These are phyloP conservation scores for Sporothrix brasiliensis DNA, from an alignment of 2,329 filamentous ascomycete species.

Conservation along the genomic window DNA sequence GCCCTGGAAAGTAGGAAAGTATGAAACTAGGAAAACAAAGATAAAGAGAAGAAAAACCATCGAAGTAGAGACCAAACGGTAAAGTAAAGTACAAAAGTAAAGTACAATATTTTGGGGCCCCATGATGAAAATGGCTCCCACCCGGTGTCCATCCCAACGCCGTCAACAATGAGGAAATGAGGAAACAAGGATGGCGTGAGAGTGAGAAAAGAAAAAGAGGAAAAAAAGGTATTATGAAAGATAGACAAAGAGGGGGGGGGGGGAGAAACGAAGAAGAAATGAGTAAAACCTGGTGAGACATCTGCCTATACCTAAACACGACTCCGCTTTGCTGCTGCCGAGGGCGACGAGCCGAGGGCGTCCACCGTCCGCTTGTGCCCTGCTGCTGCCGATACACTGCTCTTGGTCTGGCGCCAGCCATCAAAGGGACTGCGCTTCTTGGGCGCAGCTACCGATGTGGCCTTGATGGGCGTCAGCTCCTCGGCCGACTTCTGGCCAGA, in stretches of 20 bases:
- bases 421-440: constrained; percentile 62
- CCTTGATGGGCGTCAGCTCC: constrained; percentile 49
- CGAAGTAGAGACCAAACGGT: not conserved
- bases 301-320: constrained; percentile 30
- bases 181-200: not conserved
- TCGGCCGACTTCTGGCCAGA: constrained; percentile 55
- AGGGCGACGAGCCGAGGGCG: constrained; percentile 39
- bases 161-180: constrained; percentile 19
- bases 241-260: constrained; percentile 2
- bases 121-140: not conserved
- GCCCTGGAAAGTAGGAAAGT: not conserved
- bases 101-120: not conserved
- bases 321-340: constrained; percentile 48
- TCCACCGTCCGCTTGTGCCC: constrained; percentile 52
- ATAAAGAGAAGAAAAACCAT: not conserved
- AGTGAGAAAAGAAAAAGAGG: constrained; percentile 16
- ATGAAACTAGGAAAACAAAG: not conserved
- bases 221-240: not conserved
- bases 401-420: constrained; percentile 69
- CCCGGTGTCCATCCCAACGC: constrained; percentile 13
- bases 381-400: constrained; percentile 41
- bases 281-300: not conserved
- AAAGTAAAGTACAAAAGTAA: not conserved
- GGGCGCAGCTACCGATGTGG: constrained; percentile 26
- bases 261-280: constrained; percentile 17